Evolutionary conservation across 768 basidiomycete species (phyloP).

Genomic region (Russula griseocarnosa): DNA sequence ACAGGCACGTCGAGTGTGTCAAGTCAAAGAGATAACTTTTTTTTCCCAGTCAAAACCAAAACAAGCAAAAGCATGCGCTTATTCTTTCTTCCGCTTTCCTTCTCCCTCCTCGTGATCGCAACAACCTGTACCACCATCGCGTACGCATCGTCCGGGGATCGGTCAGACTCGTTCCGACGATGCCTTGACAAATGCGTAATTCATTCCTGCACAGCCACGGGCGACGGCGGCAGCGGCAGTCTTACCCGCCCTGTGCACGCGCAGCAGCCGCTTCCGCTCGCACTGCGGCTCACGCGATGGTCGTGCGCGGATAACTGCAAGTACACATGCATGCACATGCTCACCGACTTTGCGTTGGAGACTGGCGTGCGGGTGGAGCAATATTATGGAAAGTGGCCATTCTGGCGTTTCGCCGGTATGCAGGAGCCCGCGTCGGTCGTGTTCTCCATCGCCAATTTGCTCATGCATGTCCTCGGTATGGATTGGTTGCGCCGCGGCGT

Average conservation of each 20-base stretch:
- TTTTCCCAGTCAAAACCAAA: no score
- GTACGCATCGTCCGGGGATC: constrained; percentile 36
- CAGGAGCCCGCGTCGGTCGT: constrained; percentile 92
- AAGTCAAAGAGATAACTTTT: neutral
- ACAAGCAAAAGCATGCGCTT: constrained; percentile 19
- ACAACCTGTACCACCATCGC: neutral
- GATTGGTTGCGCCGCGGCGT: constrained; percentile 45
- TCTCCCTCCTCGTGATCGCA: neutral
- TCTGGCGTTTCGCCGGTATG: constrained; percentile 81
- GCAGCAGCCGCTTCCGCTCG: constrained; percentile 36
- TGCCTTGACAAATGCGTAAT: constrained; percentile 33
- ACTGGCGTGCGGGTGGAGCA: constrained; percentile 54
- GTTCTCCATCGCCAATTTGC: constrained; percentile 85
- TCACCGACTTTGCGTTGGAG: constrained; percentile 55
- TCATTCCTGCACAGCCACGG: constrained; percentile 38
- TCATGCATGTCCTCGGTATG: constrained; percentile 64
- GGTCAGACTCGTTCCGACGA: constrained; percentile 36
- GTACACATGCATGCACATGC: constrained; percentile 81
- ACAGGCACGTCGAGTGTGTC: neutral
- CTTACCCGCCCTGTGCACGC: neutral
- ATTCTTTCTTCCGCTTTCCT: neutral
- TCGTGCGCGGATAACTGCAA: constrained; percentile 83
- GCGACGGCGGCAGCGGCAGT: neutral
- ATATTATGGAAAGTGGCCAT: constrained; percentile 97
- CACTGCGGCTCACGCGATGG: constrained; percentile 74